phyloP scores from a whole-genome alignment of 2,329 filamentous ascomycete species.

The Fusarium torulosum region DNA sequence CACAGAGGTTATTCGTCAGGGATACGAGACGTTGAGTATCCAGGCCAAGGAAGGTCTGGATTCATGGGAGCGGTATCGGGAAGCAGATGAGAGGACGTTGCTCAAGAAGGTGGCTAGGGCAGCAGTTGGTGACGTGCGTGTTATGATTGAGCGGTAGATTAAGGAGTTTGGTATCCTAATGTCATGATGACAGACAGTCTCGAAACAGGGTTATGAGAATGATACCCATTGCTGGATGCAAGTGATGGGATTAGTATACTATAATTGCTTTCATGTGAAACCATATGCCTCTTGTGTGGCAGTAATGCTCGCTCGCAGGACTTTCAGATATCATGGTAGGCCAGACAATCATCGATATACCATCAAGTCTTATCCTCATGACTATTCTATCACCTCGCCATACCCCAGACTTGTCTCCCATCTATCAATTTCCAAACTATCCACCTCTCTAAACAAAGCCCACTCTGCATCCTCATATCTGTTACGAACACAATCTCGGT shows the following conservation, averaged over 20 bases:
- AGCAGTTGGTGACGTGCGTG: conserved; percentile 73
- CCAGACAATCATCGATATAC: neutral
- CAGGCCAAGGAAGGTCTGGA: conserved; percentile 89
- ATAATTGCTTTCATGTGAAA: neutral
- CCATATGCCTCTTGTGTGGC: neutral
- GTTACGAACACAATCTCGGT: neutral
- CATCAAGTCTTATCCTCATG: neutral
- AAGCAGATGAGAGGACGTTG: conserved; percentile 85
- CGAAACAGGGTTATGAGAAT: neutral
- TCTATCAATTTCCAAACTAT: neutral
- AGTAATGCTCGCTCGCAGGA: neutral
- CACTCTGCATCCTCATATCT: neutral
- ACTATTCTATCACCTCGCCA: neutral
- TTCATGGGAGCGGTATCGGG: conserved; percentile 86
- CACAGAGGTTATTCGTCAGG: conserved; percentile 91
- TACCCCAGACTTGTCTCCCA: neutral
- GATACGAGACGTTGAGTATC: conserved; percentile 94
- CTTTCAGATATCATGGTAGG: neutral
- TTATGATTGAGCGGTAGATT: conserved; percentile 59
- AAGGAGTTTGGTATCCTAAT: conserved; percentile 14
- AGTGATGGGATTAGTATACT: neutral
- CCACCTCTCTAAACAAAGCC: neutral
- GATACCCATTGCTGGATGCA: neutral
- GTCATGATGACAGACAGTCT: conserved; percentile 7
- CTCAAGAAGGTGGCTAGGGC: conserved; percentile 89